phyloP scores from a whole-genome alignment of 2,329 filamentous ascomycete genomes.

The Mollisia scopiformis region DNA sequence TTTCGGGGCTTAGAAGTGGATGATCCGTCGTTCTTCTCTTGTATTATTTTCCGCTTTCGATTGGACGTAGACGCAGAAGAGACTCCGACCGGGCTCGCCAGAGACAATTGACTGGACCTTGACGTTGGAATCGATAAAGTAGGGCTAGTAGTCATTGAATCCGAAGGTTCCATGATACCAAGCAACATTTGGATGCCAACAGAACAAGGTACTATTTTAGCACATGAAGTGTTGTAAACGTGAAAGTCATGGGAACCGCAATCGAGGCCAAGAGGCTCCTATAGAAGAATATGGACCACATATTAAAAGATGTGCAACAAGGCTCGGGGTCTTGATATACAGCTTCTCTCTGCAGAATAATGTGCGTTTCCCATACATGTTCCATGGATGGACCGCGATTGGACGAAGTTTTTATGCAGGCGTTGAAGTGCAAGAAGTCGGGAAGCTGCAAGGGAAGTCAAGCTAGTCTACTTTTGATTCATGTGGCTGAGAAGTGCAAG shows the following conservation, averaged over 20 bases:
- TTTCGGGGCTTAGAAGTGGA: slow-evolving; percentile 2
- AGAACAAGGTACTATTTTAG: background rate
- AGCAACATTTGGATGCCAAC: too few species aligned
- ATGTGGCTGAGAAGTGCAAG: background rate
- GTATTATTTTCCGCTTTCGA: background rate
- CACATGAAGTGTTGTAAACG: background rate
- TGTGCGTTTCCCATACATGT: too few species aligned
- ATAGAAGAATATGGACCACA: background rate
- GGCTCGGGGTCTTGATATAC: background rate
- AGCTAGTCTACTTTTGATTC: background rate
- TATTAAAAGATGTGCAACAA: background rate
- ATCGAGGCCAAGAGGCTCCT: background rate
- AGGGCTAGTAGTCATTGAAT: too few species aligned
- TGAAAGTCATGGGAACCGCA: background rate
- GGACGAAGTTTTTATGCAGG: background rate
- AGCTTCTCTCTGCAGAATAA: background rate
- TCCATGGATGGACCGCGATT: background rate
- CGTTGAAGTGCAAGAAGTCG: background rate
- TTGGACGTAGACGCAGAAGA: background rate
- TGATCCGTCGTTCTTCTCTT: background rate
- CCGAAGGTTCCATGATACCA: too few species aligned
- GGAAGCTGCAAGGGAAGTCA: background rate
- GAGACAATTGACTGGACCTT: background rate
- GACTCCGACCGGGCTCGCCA: background rate
- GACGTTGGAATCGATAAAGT: too few species aligned